phyloP scores from a whole-genome alignment of 2,329 filamentous ascomycete genomes.

The Parastagonospora nodorum region DNA sequence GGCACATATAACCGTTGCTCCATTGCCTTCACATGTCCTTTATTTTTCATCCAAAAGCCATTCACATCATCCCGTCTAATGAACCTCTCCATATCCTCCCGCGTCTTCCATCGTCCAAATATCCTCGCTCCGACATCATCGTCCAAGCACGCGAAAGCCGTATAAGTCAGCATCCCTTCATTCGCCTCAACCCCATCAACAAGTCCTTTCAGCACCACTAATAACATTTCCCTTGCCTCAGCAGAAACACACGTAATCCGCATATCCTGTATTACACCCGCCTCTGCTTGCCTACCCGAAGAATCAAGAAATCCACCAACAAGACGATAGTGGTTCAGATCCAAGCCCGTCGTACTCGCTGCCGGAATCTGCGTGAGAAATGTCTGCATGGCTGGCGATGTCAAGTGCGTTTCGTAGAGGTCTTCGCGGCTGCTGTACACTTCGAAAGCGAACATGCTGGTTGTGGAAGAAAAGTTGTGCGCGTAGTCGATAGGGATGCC shows the following conservation, averaged over 20 bases:
- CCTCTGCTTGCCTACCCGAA: constrained; percentile 17
- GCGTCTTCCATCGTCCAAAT: constrained; percentile 31
- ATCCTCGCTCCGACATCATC: constrained; percentile 34
- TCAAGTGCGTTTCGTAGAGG: constrained; percentile 42
- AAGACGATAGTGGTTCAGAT: constrained; percentile 40
- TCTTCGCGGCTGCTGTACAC: constrained; percentile 39
- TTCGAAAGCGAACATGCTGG: constrained; percentile 46
- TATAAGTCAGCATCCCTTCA: constrained; percentile 29
- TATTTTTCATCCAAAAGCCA: constrained; percentile 34
- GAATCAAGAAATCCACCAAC: constrained; percentile 39
- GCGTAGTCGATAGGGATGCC: constrained; percentile 47
- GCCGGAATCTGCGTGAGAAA: constrained; percentile 35
- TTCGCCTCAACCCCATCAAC: constrained; percentile 11
- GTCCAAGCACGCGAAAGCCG: constrained; percentile 35
- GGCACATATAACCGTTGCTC: constrained; percentile 38
- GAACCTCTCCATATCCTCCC: constrained; percentile 31
- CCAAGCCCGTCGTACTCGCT: constrained; percentile 40
- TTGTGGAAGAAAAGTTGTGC: constrained; percentile 35
- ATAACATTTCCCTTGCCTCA: constrained; percentile 4
- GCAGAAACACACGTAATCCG: constrained; percentile 22
- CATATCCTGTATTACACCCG: constrained; percentile 39
- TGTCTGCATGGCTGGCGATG: constrained; percentile 33
- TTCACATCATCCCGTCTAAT: constrained; percentile 27
- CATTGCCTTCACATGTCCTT: constrained; percentile 32
- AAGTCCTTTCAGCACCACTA: constrained; percentile 15